Evolutionary conservation across 1,139 yeast species (phyloP).

Genomic region (Pneumocystis canis): DNA sequence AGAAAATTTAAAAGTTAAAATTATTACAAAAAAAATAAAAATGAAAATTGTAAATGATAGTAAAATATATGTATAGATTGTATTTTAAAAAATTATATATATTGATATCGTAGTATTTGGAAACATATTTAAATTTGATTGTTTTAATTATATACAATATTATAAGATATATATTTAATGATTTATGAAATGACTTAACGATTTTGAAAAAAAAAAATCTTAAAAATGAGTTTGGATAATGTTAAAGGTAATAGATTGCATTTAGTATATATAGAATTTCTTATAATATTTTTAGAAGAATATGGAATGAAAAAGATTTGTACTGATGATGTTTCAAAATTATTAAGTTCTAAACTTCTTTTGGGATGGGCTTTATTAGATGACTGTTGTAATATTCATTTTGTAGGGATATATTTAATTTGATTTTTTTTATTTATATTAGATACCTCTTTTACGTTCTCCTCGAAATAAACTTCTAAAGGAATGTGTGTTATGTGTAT

Average conservation of each 20-base stretch:
- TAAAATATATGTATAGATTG: too few relatives aligned
- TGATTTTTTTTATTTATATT: not conserved
- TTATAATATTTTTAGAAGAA: not conserved
- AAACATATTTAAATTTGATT: not conserved
- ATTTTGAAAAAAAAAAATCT: not conserved
- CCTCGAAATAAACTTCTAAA: not conserved
- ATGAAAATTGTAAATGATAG: too few relatives aligned
- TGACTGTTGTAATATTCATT: not conserved
- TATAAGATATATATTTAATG: not conserved
- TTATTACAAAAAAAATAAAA: too few relatives aligned
- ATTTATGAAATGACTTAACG: not conserved
- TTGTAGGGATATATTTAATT: not conserved
- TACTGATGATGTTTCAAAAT: not conserved
- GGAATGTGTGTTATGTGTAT: not conserved
- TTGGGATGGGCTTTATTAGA: not conserved
- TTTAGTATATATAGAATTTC: not conserved
- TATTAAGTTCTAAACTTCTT: conserved; percentile 1
- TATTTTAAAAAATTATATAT: not conserved
- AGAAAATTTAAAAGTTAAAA: too few relatives aligned
- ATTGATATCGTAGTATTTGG: not conserved
- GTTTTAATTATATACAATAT: not conserved
- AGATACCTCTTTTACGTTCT: not conserved
- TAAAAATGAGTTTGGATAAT: not conserved
- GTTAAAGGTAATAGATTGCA: not conserved
- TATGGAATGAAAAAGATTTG: not conserved